Conservation (phyloP, 331 rosid genomes). For the Prunus yedoensis region DNA sequence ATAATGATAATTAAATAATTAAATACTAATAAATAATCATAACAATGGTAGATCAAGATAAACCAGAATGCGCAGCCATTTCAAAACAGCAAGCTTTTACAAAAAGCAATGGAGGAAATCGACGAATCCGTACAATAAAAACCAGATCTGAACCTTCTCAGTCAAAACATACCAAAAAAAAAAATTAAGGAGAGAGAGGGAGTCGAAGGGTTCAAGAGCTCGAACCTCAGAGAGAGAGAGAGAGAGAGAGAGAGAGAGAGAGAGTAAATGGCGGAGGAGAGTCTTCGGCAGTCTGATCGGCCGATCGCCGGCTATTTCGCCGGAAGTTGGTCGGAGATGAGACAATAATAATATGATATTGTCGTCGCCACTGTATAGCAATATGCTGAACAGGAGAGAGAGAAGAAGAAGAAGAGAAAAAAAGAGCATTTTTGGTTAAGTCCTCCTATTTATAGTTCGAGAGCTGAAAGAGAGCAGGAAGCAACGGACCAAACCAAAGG, state of each 20-base stretch:
- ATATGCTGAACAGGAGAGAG: neutral
- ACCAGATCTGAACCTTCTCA: slow-evolving; percentile 50
- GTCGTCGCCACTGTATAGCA: neutral
- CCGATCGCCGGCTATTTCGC: slow-evolving; percentile 42
- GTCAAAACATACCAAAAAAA: neutral
- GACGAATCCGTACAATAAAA: neutral
- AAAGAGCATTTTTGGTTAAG: rapidly evolving
- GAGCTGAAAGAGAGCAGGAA: neutral
- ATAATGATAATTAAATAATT: neutral
- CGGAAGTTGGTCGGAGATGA: slow-evolving; percentile 27
- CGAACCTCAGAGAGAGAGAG: slow-evolving; percentile 35
- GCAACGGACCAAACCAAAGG: slow-evolving; percentile 5
- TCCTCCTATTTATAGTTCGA: slow-evolving; percentile 48
- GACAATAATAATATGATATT: neutral
- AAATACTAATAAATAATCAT: neutral
- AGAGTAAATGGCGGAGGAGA: neutral
- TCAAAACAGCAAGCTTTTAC: no score
- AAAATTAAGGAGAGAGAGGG: neutral
- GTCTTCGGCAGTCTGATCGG: slow-evolving; percentile 35
- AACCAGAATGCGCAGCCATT: neutral
- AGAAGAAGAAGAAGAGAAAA: slow-evolving; percentile 25
- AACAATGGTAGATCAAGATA: slow-evolving; percentile 55
- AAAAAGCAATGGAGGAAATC: neutral
- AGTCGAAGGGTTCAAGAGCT: neutral
- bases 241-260: no score